These are phyloP conservation scores for Annulohypoxylon moriforme DNA, from an alignment of 495 filamentous ascomycete genomes.

Conservation along the genomic window DNA sequence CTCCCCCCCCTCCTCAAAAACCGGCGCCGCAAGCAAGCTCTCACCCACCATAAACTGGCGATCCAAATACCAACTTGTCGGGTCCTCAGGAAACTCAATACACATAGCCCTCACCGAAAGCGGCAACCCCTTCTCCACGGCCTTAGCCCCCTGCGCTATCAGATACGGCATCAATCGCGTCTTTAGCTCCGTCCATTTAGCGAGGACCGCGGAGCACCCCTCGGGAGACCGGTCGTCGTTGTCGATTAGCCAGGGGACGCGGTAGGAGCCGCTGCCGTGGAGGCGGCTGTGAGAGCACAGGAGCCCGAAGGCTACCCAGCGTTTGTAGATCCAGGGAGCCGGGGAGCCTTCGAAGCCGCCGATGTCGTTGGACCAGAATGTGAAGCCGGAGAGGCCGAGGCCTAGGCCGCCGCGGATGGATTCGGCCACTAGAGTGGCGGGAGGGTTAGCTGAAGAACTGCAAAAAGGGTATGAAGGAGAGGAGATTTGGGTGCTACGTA, in stretches of 20 bases:
- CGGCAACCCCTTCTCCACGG: constrained; percentile 61
- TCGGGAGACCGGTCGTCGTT: constrained; percentile 58
- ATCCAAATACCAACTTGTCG: constrained; percentile 71
- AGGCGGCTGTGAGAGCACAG: constrained; percentile 75
- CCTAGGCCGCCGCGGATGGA: constrained; percentile 75
- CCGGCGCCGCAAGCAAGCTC: constrained; percentile 67
- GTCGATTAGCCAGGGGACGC: constrained; percentile 78
- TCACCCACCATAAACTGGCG: constrained; percentile 74
- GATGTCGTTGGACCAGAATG: constrained; percentile 78
- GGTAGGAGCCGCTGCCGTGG: constrained; percentile 73
- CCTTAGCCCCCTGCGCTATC: constrained; percentile 63
- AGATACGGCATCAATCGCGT: constrained; percentile 73
- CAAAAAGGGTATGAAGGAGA: neutral
- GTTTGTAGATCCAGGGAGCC: constrained; percentile 76
- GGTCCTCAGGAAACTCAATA: constrained; percentile 72
- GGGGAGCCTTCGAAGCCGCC: constrained; percentile 79
- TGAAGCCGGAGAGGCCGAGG: constrained; percentile 72
- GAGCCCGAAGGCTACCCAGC: constrained; percentile 79
- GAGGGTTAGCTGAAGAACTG: neutral
- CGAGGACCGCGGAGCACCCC: constrained; percentile 66
- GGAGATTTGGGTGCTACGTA: neutral
- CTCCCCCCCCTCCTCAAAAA: constrained; percentile 68
- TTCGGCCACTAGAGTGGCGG: constrained; percentile 70
- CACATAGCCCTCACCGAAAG: constrained; percentile 69
- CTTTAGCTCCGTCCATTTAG: constrained; percentile 70